Base-by-base conservation (phyloP, 2,329 filamentous ascomycete species). In the Colletotrichum limetticola region DNA sequence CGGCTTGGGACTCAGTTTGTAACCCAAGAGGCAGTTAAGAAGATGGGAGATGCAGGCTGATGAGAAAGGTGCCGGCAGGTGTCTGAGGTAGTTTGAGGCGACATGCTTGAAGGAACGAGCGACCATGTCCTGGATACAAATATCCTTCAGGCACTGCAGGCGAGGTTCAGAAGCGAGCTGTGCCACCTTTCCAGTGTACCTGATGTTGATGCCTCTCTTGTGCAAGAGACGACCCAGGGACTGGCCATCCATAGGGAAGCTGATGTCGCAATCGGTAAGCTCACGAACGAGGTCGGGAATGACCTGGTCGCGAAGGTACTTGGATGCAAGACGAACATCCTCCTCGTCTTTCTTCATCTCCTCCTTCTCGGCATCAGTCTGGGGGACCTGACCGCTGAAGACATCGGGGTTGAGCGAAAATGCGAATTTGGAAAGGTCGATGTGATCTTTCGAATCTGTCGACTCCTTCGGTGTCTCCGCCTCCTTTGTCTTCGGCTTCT, bases 181-280 rank as follows among this genome's bases (percentile, higher is more conserved):
- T 14, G 94, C 93, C 74, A 99, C 84, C 82, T 92, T 93, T 76
- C 97, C 97, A n/a, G 98, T 89, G 82, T 99, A 99, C 79, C 97
- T 91, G 75, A 98, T 90, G 85, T 99, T 99, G 86, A 99, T 95
- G 84, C 97, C 97, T 55, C 96, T 94, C 88, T 98, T 98, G 87
- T 99, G 97, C 80, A 99, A 88, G 64, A 98, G 90, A 76, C 92
- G 91, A 78, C 93, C 94, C 71, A 99, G 87, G 24, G 96, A 98
- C 79, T 94, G 91, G n/a, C 97, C 97, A 78, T 99, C 97, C 95
- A 98, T 98, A 14, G 97, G 97, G 86, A 98, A 98, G 78, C 96
- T 97, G 76, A 98, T 93, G 77, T 99, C 96, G 7, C 95, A 95
- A 76, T 97, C 94, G 80, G 93, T 93, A 71, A 99, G 89, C 78